Conservation (phyloP, 108 stramenopile genomes). For the Pelagomonas calceolata region DNA sequence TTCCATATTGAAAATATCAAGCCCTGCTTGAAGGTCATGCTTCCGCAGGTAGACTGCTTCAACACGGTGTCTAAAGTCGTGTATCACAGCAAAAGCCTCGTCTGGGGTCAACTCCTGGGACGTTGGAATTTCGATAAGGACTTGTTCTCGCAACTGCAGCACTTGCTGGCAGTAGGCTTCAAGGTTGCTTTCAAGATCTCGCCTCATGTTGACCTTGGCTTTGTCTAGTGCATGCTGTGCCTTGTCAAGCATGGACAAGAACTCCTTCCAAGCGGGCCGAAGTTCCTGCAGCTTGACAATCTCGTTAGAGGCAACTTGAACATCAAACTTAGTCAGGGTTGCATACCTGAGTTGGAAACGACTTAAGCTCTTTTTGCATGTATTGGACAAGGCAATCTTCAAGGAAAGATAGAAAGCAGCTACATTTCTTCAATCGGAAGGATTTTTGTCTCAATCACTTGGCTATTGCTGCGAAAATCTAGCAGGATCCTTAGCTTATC, state of each 20-base stretch:
- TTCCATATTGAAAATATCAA: constrained; percentile 45
- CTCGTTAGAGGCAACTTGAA: constrained; percentile 32
- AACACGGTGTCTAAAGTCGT: constrained; percentile 28
- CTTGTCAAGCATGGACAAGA: constrained; percentile 27
- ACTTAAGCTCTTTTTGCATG: background rate
- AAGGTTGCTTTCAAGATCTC: constrained; percentile 40
- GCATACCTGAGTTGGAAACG: constrained; percentile 32
- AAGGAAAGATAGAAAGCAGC: too few species aligned
- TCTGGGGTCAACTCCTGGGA: constrained; percentile 9
- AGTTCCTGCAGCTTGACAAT: constrained; percentile 20
- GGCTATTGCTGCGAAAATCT: constrained; percentile 16
- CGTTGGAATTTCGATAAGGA: constrained; percentile 19
- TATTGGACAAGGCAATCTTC: background rate
- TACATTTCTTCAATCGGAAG: constrained; percentile 31
- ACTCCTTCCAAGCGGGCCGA: constrained; percentile 21
- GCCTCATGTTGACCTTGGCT: constrained; percentile 51
- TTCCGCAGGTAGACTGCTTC: constrained; percentile 18
- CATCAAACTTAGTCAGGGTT: constrained; percentile 41
- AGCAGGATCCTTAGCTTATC: constrained; percentile 33
- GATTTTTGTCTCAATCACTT: constrained; percentile 33
- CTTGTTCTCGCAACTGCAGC: constrained; percentile 11
- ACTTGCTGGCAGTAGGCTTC: constrained; percentile 21
- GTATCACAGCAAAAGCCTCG: constrained; percentile 28
- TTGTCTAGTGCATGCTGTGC: constrained; percentile 36
- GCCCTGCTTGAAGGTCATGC: constrained; percentile 34